phyloP scores from a whole-genome alignment of 2,329 filamentous ascomycete species.

The Pyrenochaeta sp. region DNA sequence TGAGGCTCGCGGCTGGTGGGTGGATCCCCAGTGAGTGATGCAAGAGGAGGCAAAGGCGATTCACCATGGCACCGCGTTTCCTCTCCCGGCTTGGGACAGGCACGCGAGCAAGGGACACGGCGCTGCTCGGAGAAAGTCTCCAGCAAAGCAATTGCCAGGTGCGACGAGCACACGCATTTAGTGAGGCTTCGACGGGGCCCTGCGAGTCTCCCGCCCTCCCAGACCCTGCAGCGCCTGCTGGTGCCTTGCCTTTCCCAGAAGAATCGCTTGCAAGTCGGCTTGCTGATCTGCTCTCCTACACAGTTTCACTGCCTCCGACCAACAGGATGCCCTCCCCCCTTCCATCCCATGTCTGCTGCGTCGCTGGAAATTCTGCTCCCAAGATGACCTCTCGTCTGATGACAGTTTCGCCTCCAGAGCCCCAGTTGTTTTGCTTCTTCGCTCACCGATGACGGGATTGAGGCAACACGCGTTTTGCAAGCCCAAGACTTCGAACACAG shows the following conservation, averaged over 20 bases:
- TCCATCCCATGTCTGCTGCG: too few species aligned
- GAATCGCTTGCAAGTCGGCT: background rate
- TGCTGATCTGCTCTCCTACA: conserved; percentile 5
- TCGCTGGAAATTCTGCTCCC: too few species aligned
- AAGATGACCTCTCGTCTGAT: conserved; percentile 1
- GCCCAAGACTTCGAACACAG: background rate
- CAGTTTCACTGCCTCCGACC: too few species aligned
- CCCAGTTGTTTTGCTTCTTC: background rate
- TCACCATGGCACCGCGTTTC: too few species aligned
- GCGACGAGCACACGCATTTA: background rate
- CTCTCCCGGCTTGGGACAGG: too few species aligned
- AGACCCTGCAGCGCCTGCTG: conserved; percentile 8
- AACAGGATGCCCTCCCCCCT: too few species aligned
- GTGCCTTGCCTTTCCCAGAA: conserved; percentile 4
- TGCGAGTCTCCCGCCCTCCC: conserved; percentile 1
- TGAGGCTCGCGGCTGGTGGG: conserved; percentile 7
- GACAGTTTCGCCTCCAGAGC: background rate
- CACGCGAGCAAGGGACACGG: conserved; percentile 1
- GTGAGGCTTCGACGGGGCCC: conserved; percentile 13
- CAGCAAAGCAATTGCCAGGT: conserved; percentile 1
- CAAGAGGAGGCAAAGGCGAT: conserved; percentile 3
- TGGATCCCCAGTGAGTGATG: too few species aligned
- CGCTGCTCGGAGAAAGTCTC: conserved; percentile 18
- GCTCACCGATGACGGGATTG: background rate
- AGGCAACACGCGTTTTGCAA: conserved; percentile 1